Conservation (phyloP, 805 yeast species). For the Maudiozyma saulgeensis region DNA sequence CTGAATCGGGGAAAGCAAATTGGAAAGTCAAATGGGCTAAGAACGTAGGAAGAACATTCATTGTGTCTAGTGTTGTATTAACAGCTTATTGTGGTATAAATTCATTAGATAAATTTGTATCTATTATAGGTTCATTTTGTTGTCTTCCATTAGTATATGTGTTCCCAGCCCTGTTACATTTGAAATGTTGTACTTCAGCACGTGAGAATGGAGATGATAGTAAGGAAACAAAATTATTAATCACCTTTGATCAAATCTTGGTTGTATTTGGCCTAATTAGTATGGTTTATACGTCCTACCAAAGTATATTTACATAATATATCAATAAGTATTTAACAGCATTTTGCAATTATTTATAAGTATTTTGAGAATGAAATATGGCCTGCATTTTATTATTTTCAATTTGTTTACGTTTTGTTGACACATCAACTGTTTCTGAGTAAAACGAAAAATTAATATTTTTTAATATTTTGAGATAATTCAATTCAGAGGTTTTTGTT, state of each 20-base stretch:
- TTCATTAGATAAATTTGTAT: conserved; percentile 63
- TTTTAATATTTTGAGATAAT: no score
- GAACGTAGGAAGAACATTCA: conserved; percentile 44
- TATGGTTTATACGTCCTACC: conserved; percentile 59
- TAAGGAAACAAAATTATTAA: conserved; percentile 20
- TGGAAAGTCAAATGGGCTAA: conserved; percentile 53
- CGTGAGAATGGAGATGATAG: conserved; percentile 8
- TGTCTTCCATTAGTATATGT: conserved; percentile 79
- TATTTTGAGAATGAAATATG: no score
- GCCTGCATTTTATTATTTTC: no score
- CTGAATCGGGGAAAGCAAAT: conserved; percentile 47
- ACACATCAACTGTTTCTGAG: no score
- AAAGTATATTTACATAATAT: conserved; percentile 31
- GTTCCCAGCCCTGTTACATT: conserved; percentile 74
- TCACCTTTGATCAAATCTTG: conserved; percentile 39
- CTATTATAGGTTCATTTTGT: conserved; percentile 76
- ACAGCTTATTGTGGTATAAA: conserved; percentile 61
- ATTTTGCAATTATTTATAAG: no score
- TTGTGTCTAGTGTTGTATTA: conserved; percentile 45
- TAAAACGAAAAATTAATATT: no score
- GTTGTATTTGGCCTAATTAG: conserved; percentile 49
- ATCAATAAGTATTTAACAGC: no score
- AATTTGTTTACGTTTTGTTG: no score
- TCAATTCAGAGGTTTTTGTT: no score
- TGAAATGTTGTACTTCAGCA: conserved; percentile 38